A percentile compares a stretch with the other conserved stretches of the same genome.
phyloP scores from a whole-genome alignment of 306 rosid genomes.

The Dicorynia guianensis region DNA sequence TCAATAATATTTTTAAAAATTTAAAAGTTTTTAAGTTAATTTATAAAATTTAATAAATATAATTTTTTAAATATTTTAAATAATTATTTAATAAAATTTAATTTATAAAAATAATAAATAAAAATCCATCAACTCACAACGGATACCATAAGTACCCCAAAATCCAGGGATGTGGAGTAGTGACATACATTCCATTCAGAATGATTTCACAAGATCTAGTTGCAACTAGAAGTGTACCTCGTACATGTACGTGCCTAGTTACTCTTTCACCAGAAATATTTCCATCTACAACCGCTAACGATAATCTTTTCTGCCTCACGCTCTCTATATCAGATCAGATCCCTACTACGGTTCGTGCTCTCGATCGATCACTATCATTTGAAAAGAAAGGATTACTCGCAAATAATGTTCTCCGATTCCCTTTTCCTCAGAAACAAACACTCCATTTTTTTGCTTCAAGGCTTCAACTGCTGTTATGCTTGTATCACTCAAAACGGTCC shows the following conservation, averaged over 20 bases:
- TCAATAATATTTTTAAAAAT: no score
- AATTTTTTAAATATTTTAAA: no score
- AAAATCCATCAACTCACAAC: neutral
- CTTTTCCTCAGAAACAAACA: conserved; percentile 15
- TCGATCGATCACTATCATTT: neutral
- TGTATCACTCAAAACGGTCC: conserved; percentile 37
- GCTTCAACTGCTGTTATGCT: conserved; percentile 12
- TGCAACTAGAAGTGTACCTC: conserved; percentile 20
- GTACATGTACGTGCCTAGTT: conserved; percentile 1
- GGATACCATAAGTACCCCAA: neutral
- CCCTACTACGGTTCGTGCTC: conserved; percentile 8
- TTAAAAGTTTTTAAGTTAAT: no score
- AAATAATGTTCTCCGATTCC: neutral
- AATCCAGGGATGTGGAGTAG: conserved; percentile 20
- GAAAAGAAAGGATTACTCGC: no score
- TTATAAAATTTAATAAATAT: no score
- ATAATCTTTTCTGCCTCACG: neutral
- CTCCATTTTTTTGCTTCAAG: no score
- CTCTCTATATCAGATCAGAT: neutral
- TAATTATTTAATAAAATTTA: no score
- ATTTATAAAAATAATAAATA: no score
- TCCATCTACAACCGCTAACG: conserved; percentile 11
- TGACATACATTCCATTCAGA: conserved; percentile 28
- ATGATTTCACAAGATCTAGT: conserved; percentile 31
- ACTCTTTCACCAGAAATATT: neutral